Evolutionary conservation across 148 eudicot species (phyloP).

Genomic region (Rheum nobile): DNA sequence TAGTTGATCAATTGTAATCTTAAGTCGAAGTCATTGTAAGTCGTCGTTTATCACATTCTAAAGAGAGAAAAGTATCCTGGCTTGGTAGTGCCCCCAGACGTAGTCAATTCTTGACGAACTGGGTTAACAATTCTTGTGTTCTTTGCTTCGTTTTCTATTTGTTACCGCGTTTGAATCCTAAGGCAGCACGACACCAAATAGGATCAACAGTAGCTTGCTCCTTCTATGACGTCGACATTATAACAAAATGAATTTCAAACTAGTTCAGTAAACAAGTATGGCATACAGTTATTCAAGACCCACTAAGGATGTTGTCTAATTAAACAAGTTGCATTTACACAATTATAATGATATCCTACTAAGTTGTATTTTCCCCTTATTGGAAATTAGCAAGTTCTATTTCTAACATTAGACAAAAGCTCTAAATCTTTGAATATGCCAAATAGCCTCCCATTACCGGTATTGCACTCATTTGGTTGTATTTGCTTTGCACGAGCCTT

Average conservation of each 20-base stretch:
- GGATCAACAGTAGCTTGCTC: background rate
- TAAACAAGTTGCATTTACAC: background rate
- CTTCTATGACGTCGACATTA: background rate
- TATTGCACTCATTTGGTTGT: conserved; percentile 66
- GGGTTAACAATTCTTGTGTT: no score
- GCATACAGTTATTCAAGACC: background rate
- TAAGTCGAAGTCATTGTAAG: no score
- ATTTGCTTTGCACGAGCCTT: conserved; percentile 89
- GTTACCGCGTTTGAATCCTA: no score
- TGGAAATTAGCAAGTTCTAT: background rate
- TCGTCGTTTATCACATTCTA: no score
- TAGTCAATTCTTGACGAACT: no score
- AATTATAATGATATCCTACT: background rate
- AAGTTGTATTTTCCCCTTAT: background rate
- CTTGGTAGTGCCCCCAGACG: no score
- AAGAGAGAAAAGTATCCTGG: no score
- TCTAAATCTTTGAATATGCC: background rate
- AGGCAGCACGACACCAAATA: background rate
- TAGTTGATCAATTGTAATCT: no score
- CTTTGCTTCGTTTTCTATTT: no score
- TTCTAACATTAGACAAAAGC: background rate
- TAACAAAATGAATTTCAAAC: background rate
- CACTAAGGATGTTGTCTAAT: no score
- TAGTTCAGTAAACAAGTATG: background rate
- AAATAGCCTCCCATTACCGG: conserved; percentile 26